Percentiles rank a stretch among this genome's conserved stretches.
These are phyloP conservation scores for Nakataea oryzae DNA, from an alignment of 2,329 filamentous ascomycete genomes.

Conservation along the genomic window DNA sequence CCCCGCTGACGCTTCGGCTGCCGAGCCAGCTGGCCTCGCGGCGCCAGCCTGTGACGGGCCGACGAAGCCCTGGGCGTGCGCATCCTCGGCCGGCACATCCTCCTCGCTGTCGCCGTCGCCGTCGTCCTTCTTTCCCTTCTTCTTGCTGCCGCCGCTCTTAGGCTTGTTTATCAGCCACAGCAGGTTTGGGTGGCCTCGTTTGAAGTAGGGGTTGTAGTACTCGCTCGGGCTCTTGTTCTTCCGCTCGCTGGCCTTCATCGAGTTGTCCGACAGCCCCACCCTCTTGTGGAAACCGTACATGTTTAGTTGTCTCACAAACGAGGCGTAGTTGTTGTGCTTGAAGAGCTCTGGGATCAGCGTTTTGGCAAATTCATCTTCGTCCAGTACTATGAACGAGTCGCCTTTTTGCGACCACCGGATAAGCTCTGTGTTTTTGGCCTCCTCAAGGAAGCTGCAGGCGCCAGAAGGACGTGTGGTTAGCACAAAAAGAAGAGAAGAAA, in stretches of 20 bases:
- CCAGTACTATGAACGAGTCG: slow-evolving; percentile 90
- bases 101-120: slow-evolving; percentile 65
- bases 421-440: slow-evolving; percentile 83
- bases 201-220: slow-evolving; percentile 95
- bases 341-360: slow-evolving; percentile 94
- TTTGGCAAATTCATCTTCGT: slow-evolving; percentile 98
- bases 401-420: slow-evolving; percentile 97
- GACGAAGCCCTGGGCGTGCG: slow-evolving; percentile 13
- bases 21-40: slow-evolving; percentile 10
- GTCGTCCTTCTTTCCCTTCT: slow-evolving; percentile 51
- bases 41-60: slow-evolving; percentile 9
- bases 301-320: slow-evolving; percentile 89
- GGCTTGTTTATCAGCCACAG: slow-evolving; percentile 96
- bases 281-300: slow-evolving; percentile 99
- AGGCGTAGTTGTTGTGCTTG: slow-evolving; percentile 98
- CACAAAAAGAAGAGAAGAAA: background rate
- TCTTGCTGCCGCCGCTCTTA: slow-evolving; percentile 56
- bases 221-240: slow-evolving; percentile 98
- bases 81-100: slow-evolving; percentile 48
- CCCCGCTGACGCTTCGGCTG: slow-evolving; percentile 18
- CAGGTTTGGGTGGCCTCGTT: slow-evolving; percentile 81
- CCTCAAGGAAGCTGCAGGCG: slow-evolving; percentile 70
- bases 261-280: slow-evolving; percentile 88
- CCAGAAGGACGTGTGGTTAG: slow-evolving; percentile 4
- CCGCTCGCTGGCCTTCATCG: slow-evolving; percentile 91